Conservation (phyloP, 2,329 filamentous ascomycete species). For the Penicillium paneum region DNA sequence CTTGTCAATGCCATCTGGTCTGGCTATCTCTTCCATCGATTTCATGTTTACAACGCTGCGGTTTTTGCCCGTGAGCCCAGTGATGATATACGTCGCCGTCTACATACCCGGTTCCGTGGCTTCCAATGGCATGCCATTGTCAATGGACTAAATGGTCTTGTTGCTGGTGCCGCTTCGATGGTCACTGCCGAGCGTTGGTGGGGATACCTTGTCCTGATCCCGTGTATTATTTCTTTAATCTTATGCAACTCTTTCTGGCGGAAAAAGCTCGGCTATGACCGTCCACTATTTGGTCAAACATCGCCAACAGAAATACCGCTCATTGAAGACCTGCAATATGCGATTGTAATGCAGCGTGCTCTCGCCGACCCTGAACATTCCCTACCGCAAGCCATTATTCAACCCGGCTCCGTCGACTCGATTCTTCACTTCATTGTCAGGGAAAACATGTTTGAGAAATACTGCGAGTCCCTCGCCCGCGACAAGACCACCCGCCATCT, state of each 20-base stretch:
- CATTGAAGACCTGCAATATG: slow-evolving; percentile 30
- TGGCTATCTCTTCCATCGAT: slow-evolving; percentile 42
- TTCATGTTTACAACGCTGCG: slow-evolving; percentile 37
- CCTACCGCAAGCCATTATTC: slow-evolving; percentile 3
- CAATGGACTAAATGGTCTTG: slow-evolving; percentile 47
- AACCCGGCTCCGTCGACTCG: slow-evolving; percentile 17
- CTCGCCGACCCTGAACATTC: slow-evolving; percentile 10
- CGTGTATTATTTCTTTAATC: slow-evolving; percentile 49
- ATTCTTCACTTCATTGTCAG: slow-evolving; percentile 25
- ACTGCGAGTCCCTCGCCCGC: slow-evolving; percentile 26
- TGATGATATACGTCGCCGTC: slow-evolving; percentile 27
- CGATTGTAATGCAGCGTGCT: slow-evolving; percentile 18
- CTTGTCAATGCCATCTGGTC: slow-evolving; percentile 52
- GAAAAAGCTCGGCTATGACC: slow-evolving; percentile 47
- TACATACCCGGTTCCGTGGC: slow-evolving; percentile 40
- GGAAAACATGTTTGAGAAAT: slow-evolving; percentile 28
- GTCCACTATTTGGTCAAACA: slow-evolving; percentile 26
- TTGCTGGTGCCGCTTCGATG: slow-evolving; percentile 51
- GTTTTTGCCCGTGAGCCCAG: slow-evolving; percentile 27
- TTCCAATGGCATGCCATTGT: slow-evolving; percentile 47
- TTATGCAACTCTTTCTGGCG: slow-evolving; percentile 53
- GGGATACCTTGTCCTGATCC: slow-evolving; percentile 53
- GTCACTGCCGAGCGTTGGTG: slow-evolving; percentile 52
- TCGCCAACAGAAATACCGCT: slow-evolving; percentile 15
- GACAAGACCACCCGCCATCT: slow-evolving; percentile 14